phyloP scores from a whole-genome alignment of 1,139 yeast species.

The Wickerhamiella infanticola region DNA sequence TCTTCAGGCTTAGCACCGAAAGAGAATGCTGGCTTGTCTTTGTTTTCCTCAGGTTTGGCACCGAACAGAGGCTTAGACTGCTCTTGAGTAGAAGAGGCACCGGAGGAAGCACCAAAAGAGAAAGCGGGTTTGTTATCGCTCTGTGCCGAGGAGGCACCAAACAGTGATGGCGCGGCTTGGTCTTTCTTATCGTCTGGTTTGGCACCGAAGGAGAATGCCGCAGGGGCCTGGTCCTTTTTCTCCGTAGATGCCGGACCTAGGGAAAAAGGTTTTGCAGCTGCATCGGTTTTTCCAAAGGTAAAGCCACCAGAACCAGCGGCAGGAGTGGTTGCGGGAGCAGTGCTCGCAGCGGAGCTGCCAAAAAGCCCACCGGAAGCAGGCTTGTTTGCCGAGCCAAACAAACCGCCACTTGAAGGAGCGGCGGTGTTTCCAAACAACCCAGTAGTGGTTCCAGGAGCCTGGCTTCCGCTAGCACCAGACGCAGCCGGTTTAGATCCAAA shows the following conservation, averaged over 20 bases:
- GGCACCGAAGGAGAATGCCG: conserved; percentile 3
- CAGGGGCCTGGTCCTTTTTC: background rate
- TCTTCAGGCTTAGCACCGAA: conserved; percentile 17
- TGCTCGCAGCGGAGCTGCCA: conserved; percentile 1
- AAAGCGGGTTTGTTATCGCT: background rate
- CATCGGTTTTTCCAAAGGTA: background rate
- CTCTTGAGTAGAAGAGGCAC: background rate
- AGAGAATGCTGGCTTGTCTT: conserved; percentile 19
- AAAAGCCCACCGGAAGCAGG: conserved; percentile 5
- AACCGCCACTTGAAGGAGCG: background rate
- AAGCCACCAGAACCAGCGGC: conserved; percentile 1
- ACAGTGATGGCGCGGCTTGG: background rate
- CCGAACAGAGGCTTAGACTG: conserved; percentile 3
- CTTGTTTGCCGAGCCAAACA: conserved; percentile 1
- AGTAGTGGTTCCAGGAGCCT: background rate
- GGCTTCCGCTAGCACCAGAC: too few relatives aligned
- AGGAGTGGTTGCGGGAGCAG: background rate
- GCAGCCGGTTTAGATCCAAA: too few relatives aligned
- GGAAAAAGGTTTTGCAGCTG: too few relatives aligned
- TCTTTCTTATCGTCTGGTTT: background rate
- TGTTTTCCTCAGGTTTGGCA: conserved; percentile 12
- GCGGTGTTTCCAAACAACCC: background rate
- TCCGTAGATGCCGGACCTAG: background rate
- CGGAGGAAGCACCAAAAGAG: background rate
- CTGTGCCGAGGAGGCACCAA: background rate